Conservation (phyloP, 2,329 filamentous ascomycete genomes). For the Corinectria fuckeliana region DNA sequence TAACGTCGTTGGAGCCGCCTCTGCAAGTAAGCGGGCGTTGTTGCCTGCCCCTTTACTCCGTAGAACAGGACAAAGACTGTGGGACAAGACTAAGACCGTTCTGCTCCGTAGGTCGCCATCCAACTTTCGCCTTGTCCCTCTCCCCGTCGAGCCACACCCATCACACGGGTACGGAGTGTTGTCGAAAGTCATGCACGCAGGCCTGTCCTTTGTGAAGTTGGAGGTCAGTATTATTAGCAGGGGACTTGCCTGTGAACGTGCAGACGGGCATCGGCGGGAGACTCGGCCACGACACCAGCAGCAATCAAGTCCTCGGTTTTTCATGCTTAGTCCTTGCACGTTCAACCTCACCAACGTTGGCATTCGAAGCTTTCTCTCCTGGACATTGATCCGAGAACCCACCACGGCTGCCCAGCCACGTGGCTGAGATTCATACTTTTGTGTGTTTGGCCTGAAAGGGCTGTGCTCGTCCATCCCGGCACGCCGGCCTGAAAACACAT, state of each 20-base stretch:
- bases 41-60: not conserved
- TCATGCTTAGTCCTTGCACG: not conserved
- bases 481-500: not conserved
- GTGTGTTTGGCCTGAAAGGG: not conserved
- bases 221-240: not conserved
- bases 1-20: not conserved
- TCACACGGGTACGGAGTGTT: not conserved
- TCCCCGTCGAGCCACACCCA: not conserved
- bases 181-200: not conserved
- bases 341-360: not conserved
- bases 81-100: not conserved
- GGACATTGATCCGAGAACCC: not conserved
- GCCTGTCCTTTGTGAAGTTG: not conserved
- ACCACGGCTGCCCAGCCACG: constrained; percentile 21
- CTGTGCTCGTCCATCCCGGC: not conserved
- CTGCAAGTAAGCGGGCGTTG: not conserved
- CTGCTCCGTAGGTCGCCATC: constrained; percentile 1
- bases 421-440: constrained; percentile 9
- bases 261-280: not conserved
- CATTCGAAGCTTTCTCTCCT: not conserved
- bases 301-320: not conserved
- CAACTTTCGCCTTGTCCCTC: constrained; percentile 4
- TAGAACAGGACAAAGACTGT: not conserved
- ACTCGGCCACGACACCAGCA: not conserved
- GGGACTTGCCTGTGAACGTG: not conserved